Conservation (phyloP, 1,139 yeast species). For the Hyphopichia pseudoburtonii region DNA sequence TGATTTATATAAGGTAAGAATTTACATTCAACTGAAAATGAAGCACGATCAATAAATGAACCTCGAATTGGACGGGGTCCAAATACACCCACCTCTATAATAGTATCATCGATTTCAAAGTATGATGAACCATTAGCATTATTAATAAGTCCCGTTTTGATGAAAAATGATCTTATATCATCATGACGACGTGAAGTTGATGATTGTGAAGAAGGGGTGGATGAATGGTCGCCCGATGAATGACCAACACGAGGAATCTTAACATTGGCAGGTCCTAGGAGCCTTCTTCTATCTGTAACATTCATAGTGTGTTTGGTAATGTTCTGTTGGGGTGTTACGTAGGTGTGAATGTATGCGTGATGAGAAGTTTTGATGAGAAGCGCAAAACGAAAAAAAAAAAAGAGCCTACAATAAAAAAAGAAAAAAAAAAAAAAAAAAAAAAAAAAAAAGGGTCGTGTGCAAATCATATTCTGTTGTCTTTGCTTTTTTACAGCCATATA, state of each 20-base stretch:
- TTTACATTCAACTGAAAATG: conserved; percentile 66
- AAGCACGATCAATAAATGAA: conserved; percentile 67
- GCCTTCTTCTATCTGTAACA: conserved; percentile 66
- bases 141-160: conserved; percentile 61
- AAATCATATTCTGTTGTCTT: too few species aligned
- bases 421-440: too few species aligned
- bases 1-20: conserved; percentile 51
- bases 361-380: background rate
- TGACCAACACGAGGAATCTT: conserved; percentile 40
- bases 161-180: conserved; percentile 39
- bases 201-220: conserved; percentile 2
- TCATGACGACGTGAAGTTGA: conserved; percentile 9
- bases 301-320: conserved; percentile 24
- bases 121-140: conserved; percentile 86
- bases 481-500: too few species aligned
- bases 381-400: background rate
- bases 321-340: too few species aligned
- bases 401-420: too few species aligned
- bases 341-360: too few species aligned
- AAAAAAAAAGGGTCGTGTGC: too few species aligned
- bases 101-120: conserved; percentile 63
- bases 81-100: conserved; percentile 70
- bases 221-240: conserved; percentile 8
- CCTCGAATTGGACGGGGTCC: conserved; percentile 91
- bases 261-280: conserved; percentile 65